Base-by-base conservation (phyloP, 1,284 basidiomycete genomes). In the Trichosporon coremiiforme region DNA sequence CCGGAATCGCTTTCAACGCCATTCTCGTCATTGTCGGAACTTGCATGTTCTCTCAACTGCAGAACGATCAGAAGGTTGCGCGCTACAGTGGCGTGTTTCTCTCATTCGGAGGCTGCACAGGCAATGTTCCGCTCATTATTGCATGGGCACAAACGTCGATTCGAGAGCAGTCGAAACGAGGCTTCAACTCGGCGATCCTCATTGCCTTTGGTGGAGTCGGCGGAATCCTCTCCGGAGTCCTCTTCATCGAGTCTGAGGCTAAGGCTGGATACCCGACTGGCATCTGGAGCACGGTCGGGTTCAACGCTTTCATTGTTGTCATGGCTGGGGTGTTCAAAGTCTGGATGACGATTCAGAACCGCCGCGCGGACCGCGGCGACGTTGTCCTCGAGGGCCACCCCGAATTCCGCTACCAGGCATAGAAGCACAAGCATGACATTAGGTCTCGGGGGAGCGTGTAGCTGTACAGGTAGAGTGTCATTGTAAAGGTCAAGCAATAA, bases 131-230 rank as follows among this genome's bases (percentile, higher is more conserved):
- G 10, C 75, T 76, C 47, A 75, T 78, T 60, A 70, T 80, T 25
- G 74, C 78, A 4, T 82, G 79, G 74, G 75, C 76, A 62, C 78
- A 81, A 68, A 83, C 82, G 75, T 85, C 84, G 77, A 80, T 85
- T 35, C 80, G 80, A 15, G 77, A 77, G 20, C 81, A 85, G 71
- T 78, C 79, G 22, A 85, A 85, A 69, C 71, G 75, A 50, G 73
- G 77, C 22, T 79, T 82, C 71, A 75, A 76, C n/a, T 78, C 77
- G 35, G 84, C 84, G 29, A 69, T 84, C 50, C 78, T 82, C 62
- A 80, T 84, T 64, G 80, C 77, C 55, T 79, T 83, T 53, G 84
- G 83, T 47, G 83, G 83, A 68, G 72, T 85, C 47, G 85, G 85
- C 31, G 85, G 85, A 67, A 84, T 85, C 75, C 73, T 84, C 67